These are phyloP conservation scores for Dillenia suffruticosa DNA, from an alignment of 164 flowering plant genomes.

Conservation along the genomic window DNA sequence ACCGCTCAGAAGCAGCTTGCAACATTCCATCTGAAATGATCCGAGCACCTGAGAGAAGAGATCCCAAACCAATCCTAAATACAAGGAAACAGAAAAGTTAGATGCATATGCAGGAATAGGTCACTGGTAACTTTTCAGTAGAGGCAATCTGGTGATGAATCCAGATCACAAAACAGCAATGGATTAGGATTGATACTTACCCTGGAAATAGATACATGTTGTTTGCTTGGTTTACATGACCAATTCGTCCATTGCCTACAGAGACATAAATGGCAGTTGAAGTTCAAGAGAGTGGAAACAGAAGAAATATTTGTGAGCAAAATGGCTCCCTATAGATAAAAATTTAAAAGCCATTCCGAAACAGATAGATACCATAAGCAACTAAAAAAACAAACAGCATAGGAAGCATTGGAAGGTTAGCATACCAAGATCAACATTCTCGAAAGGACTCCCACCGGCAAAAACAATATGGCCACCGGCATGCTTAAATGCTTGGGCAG, in stretches of 20 bases:
- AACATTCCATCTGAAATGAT: constrained; percentile 89
- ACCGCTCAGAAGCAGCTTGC: constrained; percentile 97
- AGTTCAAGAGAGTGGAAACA: not conserved
- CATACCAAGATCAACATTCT: constrained; percentile 76
- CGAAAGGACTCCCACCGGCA: constrained; percentile 98
- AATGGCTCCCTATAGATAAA: not conserved
- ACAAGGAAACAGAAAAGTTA: constrained; percentile 8
- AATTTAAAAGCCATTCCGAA: not conserved
- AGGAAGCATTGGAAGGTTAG: not conserved
- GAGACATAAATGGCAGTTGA: not conserved
- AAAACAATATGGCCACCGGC: constrained; percentile 90
- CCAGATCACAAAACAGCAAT: not conserved
- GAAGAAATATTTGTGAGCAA: not conserved
- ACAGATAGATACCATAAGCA: not conserved
- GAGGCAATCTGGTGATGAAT: too few species aligned
- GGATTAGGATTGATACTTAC: constrained; percentile 32
- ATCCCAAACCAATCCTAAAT: constrained; percentile 91
- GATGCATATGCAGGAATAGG: not conserved
- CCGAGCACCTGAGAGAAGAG: constrained; percentile 84
- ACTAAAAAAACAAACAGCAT: not conserved
- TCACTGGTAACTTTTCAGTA: too few species aligned
- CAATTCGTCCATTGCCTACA: constrained; percentile 78
- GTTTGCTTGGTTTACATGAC: constrained; percentile 97
- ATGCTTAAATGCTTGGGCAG: constrained; percentile 87
- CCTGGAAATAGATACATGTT: constrained; percentile 99